phyloP scores from a whole-genome alignment of 179 eudicot genomes.

The Carnegiea gigantea region DNA sequence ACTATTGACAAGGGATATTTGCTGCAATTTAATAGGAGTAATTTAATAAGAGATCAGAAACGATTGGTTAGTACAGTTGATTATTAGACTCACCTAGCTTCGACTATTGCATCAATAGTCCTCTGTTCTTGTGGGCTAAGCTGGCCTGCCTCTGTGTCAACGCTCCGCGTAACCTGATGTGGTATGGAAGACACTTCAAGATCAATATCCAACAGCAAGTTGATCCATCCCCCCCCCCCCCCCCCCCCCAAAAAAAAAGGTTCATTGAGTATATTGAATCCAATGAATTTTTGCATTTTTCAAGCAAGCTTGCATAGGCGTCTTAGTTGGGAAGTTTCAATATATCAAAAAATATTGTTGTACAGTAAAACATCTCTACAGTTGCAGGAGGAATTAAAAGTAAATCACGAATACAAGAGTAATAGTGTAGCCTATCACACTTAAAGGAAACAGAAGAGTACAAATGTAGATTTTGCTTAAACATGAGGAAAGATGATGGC shows the following conservation, averaged over 20 bases:
- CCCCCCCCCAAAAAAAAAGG: background rate
- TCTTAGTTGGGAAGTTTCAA: constrained; percentile 4
- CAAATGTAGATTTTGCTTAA: background rate
- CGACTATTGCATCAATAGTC: constrained; percentile 91
- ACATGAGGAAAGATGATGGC: background rate
- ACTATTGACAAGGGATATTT: constrained; percentile 84
- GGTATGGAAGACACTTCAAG: background rate
- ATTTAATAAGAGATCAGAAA: background rate
- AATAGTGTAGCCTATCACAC: background rate
- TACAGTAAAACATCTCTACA: background rate
- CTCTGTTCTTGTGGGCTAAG: constrained; percentile 81
- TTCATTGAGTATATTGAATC: background rate
- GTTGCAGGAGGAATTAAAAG: background rate
- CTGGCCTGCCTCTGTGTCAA: constrained; percentile 71
- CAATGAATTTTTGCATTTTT: background rate
- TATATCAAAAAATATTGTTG: background rate
- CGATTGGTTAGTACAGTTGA: background rate
- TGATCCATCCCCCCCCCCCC: background rate
- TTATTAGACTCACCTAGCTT: constrained; percentile 62
- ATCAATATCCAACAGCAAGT: constrained; percentile 1
- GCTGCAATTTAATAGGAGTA: constrained; percentile 22
- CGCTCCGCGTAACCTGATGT: constrained; percentile 89
- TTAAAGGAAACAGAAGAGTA: background rate
- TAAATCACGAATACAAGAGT: background rate
- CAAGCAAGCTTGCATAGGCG: background rate